phyloP scores from a whole-genome alignment of 495 filamentous ascomycete species.

The Aspergillus bertholletiae region DNA sequence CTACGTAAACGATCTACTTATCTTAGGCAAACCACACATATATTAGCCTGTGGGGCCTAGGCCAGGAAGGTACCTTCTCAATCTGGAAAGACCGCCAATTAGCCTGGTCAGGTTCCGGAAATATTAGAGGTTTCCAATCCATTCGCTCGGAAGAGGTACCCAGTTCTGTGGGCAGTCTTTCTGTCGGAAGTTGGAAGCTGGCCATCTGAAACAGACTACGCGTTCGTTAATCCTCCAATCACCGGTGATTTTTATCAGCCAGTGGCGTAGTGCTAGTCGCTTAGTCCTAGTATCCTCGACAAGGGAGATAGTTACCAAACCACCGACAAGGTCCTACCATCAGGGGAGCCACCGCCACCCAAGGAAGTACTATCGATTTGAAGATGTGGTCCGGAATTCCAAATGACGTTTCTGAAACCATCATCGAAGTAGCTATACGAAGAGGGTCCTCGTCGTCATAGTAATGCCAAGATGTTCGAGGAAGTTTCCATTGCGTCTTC shows the following conservation, averaged over 20 bases:
- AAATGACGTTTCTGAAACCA: not conserved
- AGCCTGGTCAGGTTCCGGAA: not conserved
- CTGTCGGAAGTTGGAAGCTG: conserved; percentile 13
- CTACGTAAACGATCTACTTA: not conserved
- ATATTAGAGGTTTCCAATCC: not conserved
- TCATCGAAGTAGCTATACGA: not conserved
- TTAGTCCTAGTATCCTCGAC: not conserved
- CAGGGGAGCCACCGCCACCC: not conserved
- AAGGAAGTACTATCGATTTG: not conserved
- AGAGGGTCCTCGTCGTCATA: not conserved
- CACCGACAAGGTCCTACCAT: too few species aligned
- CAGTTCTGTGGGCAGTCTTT: conserved; percentile 17
- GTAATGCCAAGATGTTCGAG: not conserved
- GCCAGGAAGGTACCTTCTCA: conserved; percentile 4
- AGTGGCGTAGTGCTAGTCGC: not conserved
- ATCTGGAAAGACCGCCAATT: conserved; percentile 12
- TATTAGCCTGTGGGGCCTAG: not conserved
- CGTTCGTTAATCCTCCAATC: conserved; percentile 14
- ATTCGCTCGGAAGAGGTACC: not conserved
- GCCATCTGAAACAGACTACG: conserved; percentile 37
- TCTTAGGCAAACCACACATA: not conserved
- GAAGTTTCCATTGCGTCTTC: conserved; percentile 7
- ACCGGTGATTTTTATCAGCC: not conserved
- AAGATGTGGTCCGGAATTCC: not conserved
- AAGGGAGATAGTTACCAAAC: too few species aligned